Conservation (phyloP, 2,329 filamentous ascomycete genomes). For the Anisogramma anomala region DNA sequence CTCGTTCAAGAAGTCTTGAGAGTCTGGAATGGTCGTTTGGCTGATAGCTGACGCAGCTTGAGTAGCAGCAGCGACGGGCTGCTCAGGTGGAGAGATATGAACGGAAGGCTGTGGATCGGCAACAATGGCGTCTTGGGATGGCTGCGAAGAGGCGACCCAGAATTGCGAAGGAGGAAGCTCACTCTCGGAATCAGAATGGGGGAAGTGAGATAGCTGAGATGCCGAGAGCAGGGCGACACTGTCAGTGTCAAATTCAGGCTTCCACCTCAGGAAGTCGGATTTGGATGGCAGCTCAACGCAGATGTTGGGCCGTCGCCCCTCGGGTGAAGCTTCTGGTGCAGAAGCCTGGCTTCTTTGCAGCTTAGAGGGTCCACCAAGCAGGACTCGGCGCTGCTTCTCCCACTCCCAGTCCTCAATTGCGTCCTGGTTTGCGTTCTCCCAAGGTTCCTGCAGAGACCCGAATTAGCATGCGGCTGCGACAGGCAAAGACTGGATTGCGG, state of each 20-base stretch:
- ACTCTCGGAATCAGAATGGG: background rate
- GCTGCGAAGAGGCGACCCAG: conserved; percentile 10
- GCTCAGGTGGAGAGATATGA: too few relatives aligned
- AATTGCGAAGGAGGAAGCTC: conserved; percentile 12
- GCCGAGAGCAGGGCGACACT: conserved; percentile 14
- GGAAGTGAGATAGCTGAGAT: conserved; percentile 10
- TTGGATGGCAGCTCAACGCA: conserved; percentile 11
- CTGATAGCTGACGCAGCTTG: conserved; percentile 17
- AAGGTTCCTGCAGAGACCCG: conserved; percentile 18
- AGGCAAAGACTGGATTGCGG: background rate
- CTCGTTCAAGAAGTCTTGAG: conserved; percentile 24
- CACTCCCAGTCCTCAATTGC: conserved; percentile 22
- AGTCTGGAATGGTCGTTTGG: conserved; percentile 32
- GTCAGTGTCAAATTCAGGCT: conserved; percentile 16
- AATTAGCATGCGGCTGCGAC: conserved; percentile 1
- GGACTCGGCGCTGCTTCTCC: conserved; percentile 13
- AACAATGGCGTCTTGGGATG: conserved; percentile 11
- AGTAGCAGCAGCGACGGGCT: too few relatives aligned
- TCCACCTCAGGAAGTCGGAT: conserved; percentile 11
- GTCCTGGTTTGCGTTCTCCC: conserved; percentile 19
- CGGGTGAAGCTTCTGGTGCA: background rate
- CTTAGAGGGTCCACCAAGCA: background rate
- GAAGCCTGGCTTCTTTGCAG: background rate
- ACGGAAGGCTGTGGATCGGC: conserved; percentile 9
- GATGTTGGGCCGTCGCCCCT: background rate